Base-by-base conservation (phyloP, 306 rosid genomes). In the Astragalus glycyphyllos region DNA sequence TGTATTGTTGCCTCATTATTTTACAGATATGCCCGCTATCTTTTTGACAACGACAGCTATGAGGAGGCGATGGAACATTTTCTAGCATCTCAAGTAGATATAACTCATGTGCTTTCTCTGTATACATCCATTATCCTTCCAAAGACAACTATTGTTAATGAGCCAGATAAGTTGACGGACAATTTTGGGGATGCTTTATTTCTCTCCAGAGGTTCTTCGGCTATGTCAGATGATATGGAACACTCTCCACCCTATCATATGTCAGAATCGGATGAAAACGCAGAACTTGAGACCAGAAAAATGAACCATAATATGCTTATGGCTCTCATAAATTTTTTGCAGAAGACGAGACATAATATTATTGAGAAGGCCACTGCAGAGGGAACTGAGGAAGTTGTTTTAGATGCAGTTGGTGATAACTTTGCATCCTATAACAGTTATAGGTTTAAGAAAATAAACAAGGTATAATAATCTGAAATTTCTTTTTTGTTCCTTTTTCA, bases 21-120 rank as follows among this genome's bases (percentile, higher is more conserved):
- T 76, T 83, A 68, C 85, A 91, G 99, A 74, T 95, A 86, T 72
- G 99, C 97, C 63, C 97, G 91, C 84, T 77, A 86, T 86, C 96
- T 86, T 77, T 95, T 89, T 80, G 99, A 91, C 58, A 89, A 84
- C 83, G 97, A 86, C 66, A 88, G 86, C 84, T 95, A 87, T 73
- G 99, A 91, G 86, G 97, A 87, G 62, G 95, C 97, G 59, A 86
- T 95, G 99, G 99, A 89, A 77, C 96, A 95, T 72, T 95, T 95
- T 77, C 72, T 89, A 74, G 97, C 86, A 50, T 91, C 99, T 69
- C 97, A 87, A 85, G 91, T 89, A 56, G 92, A 95, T 65, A 81
- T 91, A 83, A 91, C 91, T 31, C 86, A 91, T 72, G 99, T 95
- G 32, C 96, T 95, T 75, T 92, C 97, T 23, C 69, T 95, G 46